Percentiles rank a stretch among this genome's conserved stretches.
Conservation (phyloP, 164 flowering plant genomes). For the Tetracentron sinense region DNA sequence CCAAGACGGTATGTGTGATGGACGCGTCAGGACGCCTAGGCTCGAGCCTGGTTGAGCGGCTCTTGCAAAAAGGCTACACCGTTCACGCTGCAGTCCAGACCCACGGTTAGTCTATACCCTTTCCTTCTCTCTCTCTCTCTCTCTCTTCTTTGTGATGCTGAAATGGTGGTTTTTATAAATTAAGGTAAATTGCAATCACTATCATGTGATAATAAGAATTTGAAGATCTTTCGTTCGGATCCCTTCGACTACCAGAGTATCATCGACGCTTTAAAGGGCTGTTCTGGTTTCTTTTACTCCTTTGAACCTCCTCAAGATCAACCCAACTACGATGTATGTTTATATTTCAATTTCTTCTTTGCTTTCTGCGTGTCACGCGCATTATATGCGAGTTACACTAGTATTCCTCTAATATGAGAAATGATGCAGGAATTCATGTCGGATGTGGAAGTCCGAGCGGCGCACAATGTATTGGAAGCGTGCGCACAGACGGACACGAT, state of each 20-base stretch:
- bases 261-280: conserved; percentile 56
- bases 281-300: conserved; percentile 77
- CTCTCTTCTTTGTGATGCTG: not conserved
- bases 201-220: conserved; percentile 22
- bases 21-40: conserved; percentile 62
- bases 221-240: conserved; percentile 54
- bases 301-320: conserved; percentile 65
- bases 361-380: not conserved
- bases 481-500: conserved; percentile 76
- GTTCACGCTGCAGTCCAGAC: conserved; percentile 70
- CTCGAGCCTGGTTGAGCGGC: conserved; percentile 39
- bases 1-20: conserved; percentile 63
- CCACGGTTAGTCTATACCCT: conserved; percentile 30
- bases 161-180: not conserved
- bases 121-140: not conserved
- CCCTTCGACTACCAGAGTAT: conserved; percentile 75
- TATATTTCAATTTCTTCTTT: not conserved
- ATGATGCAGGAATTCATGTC: conserved; percentile 54
- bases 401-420: not conserved
- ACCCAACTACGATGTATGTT: conserved; percentile 52
- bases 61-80: conserved; percentile 54
- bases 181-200: conserved; percentile 25
- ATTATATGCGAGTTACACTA: not conserved
- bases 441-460: conserved; percentile 73
- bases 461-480: conserved; percentile 83